Evolutionary conservation across 73 alveolate genomes (phyloP), one percentile per base, ranked within the genome.

Genomic region (Paramecium octaurelia): DNA sequence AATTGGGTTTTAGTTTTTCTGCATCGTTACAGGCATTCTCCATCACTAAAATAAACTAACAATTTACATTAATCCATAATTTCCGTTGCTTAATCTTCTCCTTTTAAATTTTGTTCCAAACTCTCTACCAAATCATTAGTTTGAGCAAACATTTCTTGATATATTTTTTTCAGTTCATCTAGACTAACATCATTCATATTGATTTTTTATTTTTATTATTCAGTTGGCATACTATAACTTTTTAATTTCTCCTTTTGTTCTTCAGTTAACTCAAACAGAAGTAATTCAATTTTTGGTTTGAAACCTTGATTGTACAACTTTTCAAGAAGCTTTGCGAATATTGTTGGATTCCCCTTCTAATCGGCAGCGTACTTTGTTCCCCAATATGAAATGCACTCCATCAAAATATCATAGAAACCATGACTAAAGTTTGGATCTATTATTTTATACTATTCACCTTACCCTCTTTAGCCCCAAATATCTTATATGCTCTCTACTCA

Each of bases 321-420:
- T n/a, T 73, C 60, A 73, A 73, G 87, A 73, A 40, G 36, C 38
- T 14, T 40, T 3, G 11, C 31, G n/a, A 73, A 73, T 9, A 8
- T 73, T 36, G 87, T 73, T 36, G 57, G 40, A 36, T 73, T 73
- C 0, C 87, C 87, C 6, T 73, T 73, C 18, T 2, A 16, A 40
- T 73, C 87, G 2, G 18, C 10, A 16, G 14, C 40, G n/a, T 36
- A 36, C 12, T 73, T 73, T 36, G 57, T 38, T 38, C 87, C 87
- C 87, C 87, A 73, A 73, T n/a, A 73, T 36, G 60, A 73, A 11
- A 73, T 31, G 31, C 87, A 73, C n/a, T 73, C 87, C 87, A 14
- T 36, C 36, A 73, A 16, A 6, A 36, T 14, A 16, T 73, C 27
- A 43, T 73, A 73, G 7, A 40, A 34, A 10, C 21, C 0, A 1